phyloP scores from a whole-genome alignment of 805 yeast genomes.

The Cyberlindnera xishuangbannaensis region DNA sequence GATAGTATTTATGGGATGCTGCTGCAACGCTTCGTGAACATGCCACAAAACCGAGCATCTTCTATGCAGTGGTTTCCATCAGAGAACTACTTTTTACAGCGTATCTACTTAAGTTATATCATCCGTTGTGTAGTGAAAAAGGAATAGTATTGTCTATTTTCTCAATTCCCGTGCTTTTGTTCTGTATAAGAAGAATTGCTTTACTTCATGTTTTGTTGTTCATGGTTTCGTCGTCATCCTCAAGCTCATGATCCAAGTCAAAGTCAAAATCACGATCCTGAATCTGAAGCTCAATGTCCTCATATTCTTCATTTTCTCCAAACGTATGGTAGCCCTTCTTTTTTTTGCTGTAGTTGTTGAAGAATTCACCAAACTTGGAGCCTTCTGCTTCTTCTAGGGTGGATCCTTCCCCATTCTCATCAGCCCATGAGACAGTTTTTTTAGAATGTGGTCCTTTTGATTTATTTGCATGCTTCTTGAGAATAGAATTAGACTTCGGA shows the following conservation, averaged over 20 bases:
- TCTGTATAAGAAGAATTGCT: too few relatives aligned
- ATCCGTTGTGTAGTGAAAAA: too few relatives aligned
- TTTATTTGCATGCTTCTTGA: constrained; percentile 14
- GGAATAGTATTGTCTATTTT: too few relatives aligned
- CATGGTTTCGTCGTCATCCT: not conserved
- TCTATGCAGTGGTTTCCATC: too few relatives aligned
- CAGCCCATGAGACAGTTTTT: constrained; percentile 35
- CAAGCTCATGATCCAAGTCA: constrained; percentile 14
- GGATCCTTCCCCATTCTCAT: constrained; percentile 24
- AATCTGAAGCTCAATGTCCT: constrained; percentile 19
- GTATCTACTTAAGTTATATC: too few relatives aligned
- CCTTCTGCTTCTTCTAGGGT: constrained; percentile 4
- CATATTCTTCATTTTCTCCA: constrained; percentile 10
- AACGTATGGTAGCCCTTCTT: constrained; percentile 14
- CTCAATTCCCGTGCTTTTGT: too few relatives aligned
- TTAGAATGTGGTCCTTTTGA: constrained; percentile 9
- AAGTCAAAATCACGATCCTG: constrained; percentile 19
- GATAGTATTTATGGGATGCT: too few relatives aligned
- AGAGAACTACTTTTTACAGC: too few relatives aligned
- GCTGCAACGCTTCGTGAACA: too few relatives aligned
- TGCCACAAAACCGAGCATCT: too few relatives aligned
- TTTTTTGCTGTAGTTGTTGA: constrained; percentile 14
- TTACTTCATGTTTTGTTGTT: too few relatives aligned
- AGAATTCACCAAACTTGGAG: constrained; percentile 15
- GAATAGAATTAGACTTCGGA: constrained; percentile 17